Evolutionary conservation across 2,329 filamentous ascomycete species (phyloP), one percentile per base, ranked within the genome.

Genomic region (Salinomyces thailandicus): DNA sequence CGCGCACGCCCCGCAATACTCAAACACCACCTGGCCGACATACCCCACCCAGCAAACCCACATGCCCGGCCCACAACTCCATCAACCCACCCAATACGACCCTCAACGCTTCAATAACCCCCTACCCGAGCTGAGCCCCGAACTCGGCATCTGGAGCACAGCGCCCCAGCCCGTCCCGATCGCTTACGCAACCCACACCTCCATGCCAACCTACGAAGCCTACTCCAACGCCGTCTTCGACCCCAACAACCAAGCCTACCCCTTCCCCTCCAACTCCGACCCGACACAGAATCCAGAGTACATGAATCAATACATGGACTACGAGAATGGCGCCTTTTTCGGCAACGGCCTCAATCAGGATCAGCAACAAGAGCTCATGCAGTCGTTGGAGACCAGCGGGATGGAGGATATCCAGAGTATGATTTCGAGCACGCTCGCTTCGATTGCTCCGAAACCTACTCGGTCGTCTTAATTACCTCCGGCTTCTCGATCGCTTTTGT

Each of bases 321-420:
- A 54, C 40, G 51, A 55, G 18, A 43, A 45, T 0, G 48, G 49
- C 14, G 43, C 38, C 16, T 7, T 8, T 3, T 59, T 54, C 34
- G 55, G 55, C n/a, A 48, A 48, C 14, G 57, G 56, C 6, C 35
- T 61, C 26, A 56, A 45, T 3, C 47, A 54, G 19, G 44, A 46
- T 26, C 58, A 61, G 38, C 58, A 60, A 35, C 47, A 53, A 26
- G 58, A 61, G 36, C 44, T 61, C 18, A 54, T 61, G 50, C 55
- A 54, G n/a, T 47, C 40, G 2, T 42, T 61, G 9, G 58, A 61
- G 42, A 58, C 54, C 12, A 48, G 54, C n/a, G 58, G 58, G 8
- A 59, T 60, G 54, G 52, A 54, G 26, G 54, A 58, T 36, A 58
- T 61, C 20, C 54, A 61, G 41, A 52, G 43, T 42, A 58, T 60